Conservation (phyloP, 2,329 filamentous ascomycete genomes). For the Trichoderma hamatum region DNA sequence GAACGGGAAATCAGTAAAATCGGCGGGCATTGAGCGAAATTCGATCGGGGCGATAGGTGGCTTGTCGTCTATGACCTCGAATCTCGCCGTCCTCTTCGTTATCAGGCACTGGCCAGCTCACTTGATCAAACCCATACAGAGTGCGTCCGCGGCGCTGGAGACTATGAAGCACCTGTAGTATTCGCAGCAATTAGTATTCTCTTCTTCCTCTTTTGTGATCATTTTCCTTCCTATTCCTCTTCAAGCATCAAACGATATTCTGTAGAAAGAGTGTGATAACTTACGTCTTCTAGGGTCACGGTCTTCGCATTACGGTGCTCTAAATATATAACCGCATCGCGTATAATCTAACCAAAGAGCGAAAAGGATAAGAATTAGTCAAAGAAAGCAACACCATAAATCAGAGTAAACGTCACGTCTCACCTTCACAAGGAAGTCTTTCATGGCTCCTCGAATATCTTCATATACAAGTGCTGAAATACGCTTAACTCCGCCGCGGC, state of each 20-base stretch:
- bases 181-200: not conserved
- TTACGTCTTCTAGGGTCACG: constrained; percentile 63
- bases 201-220: not conserved
- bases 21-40: not conserved
- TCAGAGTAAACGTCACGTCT: not conserved
- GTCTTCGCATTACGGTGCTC: constrained; percentile 64
- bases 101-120: constrained; percentile 34
- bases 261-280: constrained; percentile 14
- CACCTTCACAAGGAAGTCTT: constrained; percentile 53
- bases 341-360: constrained; percentile 50
- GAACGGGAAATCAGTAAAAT: too few relatives aligned
- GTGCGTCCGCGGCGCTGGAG: constrained; percentile 54
- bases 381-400: not conserved
- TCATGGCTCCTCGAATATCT: constrained; percentile 58
- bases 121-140: constrained; percentile 61
- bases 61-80: not conserved
- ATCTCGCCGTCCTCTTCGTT: not conserved
- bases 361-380: not conserved
- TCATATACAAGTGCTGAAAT: constrained; percentile 69
- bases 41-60: not conserved
- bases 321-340: constrained; percentile 51
- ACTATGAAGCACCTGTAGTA: constrained; percentile 48
- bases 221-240: not conserved
- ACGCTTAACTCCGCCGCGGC: constrained; percentile 76
- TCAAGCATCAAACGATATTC: not conserved